Conservation (phyloP, 352 stramenopile genomes). For the Phytopythium kandeliae region DNA sequence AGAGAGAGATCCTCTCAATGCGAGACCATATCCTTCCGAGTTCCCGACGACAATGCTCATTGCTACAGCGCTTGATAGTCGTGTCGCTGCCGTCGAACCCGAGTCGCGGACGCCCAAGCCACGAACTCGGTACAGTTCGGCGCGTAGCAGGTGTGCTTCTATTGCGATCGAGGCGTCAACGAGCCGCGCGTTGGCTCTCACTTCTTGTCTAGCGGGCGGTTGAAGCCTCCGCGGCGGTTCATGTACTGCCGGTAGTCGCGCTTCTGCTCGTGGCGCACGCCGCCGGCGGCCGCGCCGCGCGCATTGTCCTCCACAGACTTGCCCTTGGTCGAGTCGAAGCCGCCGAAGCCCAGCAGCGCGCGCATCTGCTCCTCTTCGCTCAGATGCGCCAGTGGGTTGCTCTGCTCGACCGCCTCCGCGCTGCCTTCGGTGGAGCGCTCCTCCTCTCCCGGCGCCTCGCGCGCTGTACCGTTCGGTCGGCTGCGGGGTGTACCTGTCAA, state of each 20-base stretch:
- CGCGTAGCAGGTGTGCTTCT: no score
- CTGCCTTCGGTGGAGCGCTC: neutral
- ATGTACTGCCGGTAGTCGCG: slow-evolving; percentile 97
- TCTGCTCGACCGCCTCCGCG: slow-evolving; percentile 6
- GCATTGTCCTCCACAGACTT: slow-evolving; percentile 92
- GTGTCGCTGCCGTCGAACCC: no score
- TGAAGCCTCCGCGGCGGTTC: slow-evolving; percentile 96
- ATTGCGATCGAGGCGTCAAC: no score
- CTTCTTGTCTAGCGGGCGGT: slow-evolving; percentile 88
- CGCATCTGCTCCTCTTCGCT: slow-evolving; percentile 40
- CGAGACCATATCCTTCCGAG: no score
- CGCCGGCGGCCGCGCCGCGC: slow-evolving; percentile 68
- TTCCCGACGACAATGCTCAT: no score
- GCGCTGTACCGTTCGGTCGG: neutral
- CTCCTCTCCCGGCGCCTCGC: slow-evolving; percentile 11
- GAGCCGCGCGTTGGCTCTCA: no score
- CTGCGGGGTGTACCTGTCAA: no score
- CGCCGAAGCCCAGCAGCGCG: slow-evolving; percentile 27
- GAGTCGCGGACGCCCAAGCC: no score
- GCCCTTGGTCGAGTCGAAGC: slow-evolving; percentile 93
- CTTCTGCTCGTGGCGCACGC: slow-evolving; percentile 85
- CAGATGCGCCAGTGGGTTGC: slow-evolving; percentile 21
- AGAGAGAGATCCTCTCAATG: no score
- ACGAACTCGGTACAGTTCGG: no score
- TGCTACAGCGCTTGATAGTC: no score